A percentile compares a stretch with the other conserved stretches of the same genome.
phyloP scores from a whole-genome alignment of 192 early-diverging fungal species.

The Coemansia sp. region DNA sequence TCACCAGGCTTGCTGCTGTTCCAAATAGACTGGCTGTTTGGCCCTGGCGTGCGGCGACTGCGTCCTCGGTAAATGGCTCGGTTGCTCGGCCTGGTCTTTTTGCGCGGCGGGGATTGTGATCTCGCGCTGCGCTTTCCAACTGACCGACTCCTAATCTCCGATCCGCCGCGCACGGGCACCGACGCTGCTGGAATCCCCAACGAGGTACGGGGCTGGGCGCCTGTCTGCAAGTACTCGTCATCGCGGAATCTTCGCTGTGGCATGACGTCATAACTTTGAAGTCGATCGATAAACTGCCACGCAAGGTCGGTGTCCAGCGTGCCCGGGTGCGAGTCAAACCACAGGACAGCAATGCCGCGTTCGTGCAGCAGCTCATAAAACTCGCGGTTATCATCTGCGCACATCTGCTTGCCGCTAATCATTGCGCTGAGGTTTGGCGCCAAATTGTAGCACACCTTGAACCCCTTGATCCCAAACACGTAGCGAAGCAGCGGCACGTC shows the following conservation, averaged over 20 bases:
- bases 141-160: neutral
- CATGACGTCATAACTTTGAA: neutral
- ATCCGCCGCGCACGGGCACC: neutral
- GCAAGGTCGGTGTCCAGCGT: conserved; percentile 16
- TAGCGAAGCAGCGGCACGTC: conserved; percentile 24
- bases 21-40: neutral
- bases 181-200: neutral
- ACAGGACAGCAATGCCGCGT: conserved; percentile 40
- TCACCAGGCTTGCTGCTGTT: neutral
- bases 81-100: neutral
- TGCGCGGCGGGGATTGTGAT: neutral
- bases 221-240: conserved; percentile 6
- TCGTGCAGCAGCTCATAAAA: conserved; percentile 29
- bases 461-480: conserved; percentile 24
- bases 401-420: conserved; percentile 27
- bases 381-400: conserved; percentile 15
- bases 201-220: neutral
- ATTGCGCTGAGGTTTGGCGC: conserved; percentile 50
- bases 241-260: neutral
- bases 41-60: neutral
- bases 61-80: neutral
- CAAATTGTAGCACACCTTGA: conserved; percentile 40
- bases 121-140: neutral
- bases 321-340: conserved; percentile 39
- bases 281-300: conserved; percentile 35